Base-by-base conservation (phyloP, 176 grass and related monocot species). In the Saccharum spontaneum region DNA sequence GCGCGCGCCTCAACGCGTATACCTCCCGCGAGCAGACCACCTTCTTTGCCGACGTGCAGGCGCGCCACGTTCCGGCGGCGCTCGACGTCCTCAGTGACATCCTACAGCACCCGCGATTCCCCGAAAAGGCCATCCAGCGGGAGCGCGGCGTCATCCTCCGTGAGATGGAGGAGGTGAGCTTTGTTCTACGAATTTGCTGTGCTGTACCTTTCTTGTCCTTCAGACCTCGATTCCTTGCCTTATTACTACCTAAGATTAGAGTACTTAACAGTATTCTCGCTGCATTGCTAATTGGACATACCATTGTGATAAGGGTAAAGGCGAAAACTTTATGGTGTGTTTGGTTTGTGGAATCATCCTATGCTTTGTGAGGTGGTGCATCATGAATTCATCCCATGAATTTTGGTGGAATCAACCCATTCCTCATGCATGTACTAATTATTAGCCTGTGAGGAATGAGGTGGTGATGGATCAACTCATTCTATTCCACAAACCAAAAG, bases 1-100 rank as follows among this genome's bases (percentile, higher is more conserved):
- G 96, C 36, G 93, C 81, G 34, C 93, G 89, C 24, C 90, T 98
- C 85, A 98, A 98, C 83, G 96, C 96, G 0, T 98, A 95, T 84
- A 98, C 96, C 75, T 95, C 96, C 72, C 91, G 96, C 67, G 96
- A 98, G 84, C 96, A 98, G 86, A 98, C 96, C n/a, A 95, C 96
- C 44, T 98, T 94, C 84, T 98, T 95, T 37, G 93, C 97, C 26
- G 97, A 98, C 75, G 97, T 95, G 61, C 97, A 95, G 73, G 83
- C 80, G 18, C 91, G 87, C 37, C 91, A 98, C 69, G 77, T 95
- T 22, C 81, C 91, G 5, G 43, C 36, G 7, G 97, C 97, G 44
- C 75, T 95, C 10, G 97, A 98, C 41, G 83, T 98, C 7, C 92
- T 98, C 59, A 78, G 87, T 44, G 97, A 98, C 81, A 98, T 98